A percentile compares a stretch with the other conserved stretches of the same genome.
Conservation (phyloP, 2,329 filamentous ascomycete genomes). For the Aphanoascus verrucosus region DNA sequence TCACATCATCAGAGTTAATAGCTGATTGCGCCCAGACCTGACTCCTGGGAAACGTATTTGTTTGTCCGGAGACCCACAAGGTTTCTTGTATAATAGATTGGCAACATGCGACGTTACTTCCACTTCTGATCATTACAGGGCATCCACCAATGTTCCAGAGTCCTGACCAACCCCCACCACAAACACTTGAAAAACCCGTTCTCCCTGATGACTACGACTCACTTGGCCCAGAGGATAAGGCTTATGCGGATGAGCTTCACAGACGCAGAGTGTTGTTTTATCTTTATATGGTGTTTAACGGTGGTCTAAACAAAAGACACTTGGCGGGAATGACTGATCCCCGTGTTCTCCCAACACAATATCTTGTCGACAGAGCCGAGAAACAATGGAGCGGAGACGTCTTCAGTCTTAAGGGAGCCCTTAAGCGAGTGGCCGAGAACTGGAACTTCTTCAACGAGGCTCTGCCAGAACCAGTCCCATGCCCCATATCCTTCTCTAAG, state of each 20-base stretch:
- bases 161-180: constrained; percentile 17
- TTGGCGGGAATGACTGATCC: constrained; percentile 18
- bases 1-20: not conserved
- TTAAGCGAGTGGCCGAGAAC: constrained; percentile 16
- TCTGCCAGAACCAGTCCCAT: constrained; percentile 12
- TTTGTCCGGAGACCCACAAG: constrained; percentile 10
- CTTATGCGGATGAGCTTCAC: constrained; percentile 18
- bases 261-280: constrained; percentile 18
- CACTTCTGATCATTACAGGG: constrained; percentile 8
- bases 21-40: constrained; percentile 11
- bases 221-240: constrained; percentile 16
- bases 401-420: constrained; percentile 18
- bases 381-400: constrained; percentile 21
- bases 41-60: constrained; percentile 11
- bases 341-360: constrained; percentile 16
- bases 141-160: constrained; percentile 19
- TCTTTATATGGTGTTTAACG: constrained; percentile 21
- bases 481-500: constrained; percentile 14
- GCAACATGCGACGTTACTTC: constrained; percentile 10
- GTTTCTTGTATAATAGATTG: constrained; percentile 14
- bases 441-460: constrained; percentile 12
- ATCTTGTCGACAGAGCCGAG: constrained; percentile 19
- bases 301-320: constrained; percentile 19
- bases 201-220: constrained; percentile 17
- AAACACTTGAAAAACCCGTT: constrained; percentile 14